Conservation (phyloP, 257 asterid genomes). For the Gentiana macrophylla region DNA sequence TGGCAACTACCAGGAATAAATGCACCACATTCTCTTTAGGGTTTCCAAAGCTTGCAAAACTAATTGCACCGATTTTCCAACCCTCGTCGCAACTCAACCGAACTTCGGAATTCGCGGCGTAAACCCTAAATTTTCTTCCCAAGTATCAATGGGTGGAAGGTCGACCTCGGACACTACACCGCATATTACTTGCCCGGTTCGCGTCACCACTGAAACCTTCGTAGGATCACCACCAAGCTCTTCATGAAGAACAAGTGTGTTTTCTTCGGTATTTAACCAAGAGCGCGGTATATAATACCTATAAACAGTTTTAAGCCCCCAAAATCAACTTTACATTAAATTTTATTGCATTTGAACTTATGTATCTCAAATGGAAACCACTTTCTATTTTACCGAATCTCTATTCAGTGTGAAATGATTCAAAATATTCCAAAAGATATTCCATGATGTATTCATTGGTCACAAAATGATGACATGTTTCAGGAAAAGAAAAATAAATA, state of each 20-base stretch:
- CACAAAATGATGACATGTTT: background rate
- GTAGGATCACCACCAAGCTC: conserved; percentile 69
- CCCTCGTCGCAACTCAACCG: conserved; percentile 50
- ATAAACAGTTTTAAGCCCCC: background rate
- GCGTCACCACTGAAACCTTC: conserved; percentile 31
- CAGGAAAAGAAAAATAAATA: background rate
- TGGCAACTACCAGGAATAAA: conserved; percentile 36
- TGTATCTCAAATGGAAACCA: too few relatives aligned
- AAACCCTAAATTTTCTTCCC: conserved; percentile 37
- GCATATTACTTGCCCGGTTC: conserved; percentile 39
- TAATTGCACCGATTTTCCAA: conserved; percentile 38
- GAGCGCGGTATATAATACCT: conserved; percentile 69
- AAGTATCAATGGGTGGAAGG: conserved; percentile 54
- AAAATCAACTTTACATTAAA: background rate
- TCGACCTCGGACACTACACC: conserved; percentile 37
- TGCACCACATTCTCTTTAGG: conserved; percentile 48
- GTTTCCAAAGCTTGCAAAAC: conserved; percentile 52
- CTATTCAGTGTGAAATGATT: too few relatives aligned
- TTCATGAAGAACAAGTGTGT: conserved; percentile 61
- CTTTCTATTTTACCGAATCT: too few relatives aligned
- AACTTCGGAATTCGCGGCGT: conserved; percentile 30
- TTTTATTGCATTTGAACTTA: too few relatives aligned
- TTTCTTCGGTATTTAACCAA: conserved; percentile 54
- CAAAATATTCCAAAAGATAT: too few relatives aligned
- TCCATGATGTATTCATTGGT: background rate